Evolutionary conservation across 2,329 filamentous ascomycete genomes (phyloP), one percentile per base, ranked within the genome.

Genomic region (Penicillium sumatraense): DNA sequence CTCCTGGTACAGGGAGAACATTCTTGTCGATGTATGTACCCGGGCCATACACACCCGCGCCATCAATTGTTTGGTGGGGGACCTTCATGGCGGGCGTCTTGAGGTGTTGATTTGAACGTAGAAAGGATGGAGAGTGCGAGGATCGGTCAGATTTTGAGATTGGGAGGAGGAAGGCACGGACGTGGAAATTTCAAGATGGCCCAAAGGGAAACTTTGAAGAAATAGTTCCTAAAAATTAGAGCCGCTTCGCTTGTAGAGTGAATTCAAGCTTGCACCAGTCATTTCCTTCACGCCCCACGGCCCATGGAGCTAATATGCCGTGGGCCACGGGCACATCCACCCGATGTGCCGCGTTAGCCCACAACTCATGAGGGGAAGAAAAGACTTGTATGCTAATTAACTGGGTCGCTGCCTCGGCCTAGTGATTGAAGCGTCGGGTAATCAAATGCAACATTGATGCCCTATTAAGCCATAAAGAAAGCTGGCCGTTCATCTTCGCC

Each of bases 1-100:
- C 75, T 56, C 75, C 53, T 2, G 66, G 64, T 26, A 78, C 71
- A 1, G 75, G 70, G 5, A 69, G 67, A 44, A 76, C 70, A 3
- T 59, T 54, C 31, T 66, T 70, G 62, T 78, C 77, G 18, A 71
- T 71, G 46, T 67, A 75, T 0, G 75, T 74, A 5, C 76, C 76
- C 2, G 76, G 75, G 4, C 77, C 76, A 54, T 78, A 79, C 21
- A 71, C 35, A 6, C 65, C 57, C 13, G 54, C 46, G 7, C 65
- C 61, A 11, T 58, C 40, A 2, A 60, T 35, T 8, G 60, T 63
- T 46, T 65, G 47, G 23, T 56, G 51, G 21, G 51, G 36, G 14
- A 40, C 23, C 9, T 7, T 13, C 36, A 40, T 49, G 36, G 16
- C 23, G 10, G 36, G 36, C 13, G 6, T 21, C 11, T 13, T 40